phyloP scores from a whole-genome alignment of 352 stramenopile species.

The Globisporangium parvum region DNA sequence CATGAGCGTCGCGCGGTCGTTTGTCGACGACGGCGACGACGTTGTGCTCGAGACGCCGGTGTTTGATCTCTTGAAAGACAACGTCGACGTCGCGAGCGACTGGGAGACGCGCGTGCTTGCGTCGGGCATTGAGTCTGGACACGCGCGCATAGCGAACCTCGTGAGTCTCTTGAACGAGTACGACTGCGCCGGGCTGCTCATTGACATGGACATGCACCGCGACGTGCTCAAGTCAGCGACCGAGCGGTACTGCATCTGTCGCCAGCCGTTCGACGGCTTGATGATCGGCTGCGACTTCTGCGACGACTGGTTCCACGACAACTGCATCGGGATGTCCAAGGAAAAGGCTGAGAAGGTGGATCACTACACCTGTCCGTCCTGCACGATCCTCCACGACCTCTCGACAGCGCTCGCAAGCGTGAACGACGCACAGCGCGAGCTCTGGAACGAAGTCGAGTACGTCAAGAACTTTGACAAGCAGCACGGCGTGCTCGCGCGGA shows the following conservation, averaged over 20 bases:
- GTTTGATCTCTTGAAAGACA: constrained; percentile 76
- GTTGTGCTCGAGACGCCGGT: constrained; percentile 67
- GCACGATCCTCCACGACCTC: constrained; percentile 88
- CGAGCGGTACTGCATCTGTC: constrained; percentile 88
- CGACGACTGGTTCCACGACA: constrained; percentile 89
- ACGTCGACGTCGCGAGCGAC: constrained; percentile 67
- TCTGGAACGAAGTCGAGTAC: constrained; percentile 81
- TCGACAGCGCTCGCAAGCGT: constrained; percentile 47
- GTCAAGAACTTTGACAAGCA: constrained; percentile 83
- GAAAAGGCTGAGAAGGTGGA: constrained; percentile 94
- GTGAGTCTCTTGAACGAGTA: constrained; percentile 77
- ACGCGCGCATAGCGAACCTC: constrained; percentile 68
- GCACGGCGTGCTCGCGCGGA: constrained; percentile 57
- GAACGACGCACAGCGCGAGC: constrained; percentile 52
- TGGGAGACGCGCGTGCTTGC: constrained; percentile 74
- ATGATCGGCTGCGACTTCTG: constrained; percentile 89
- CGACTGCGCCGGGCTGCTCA: constrained; percentile 61
- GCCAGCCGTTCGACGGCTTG: constrained; percentile 85
- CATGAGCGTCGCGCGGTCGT: constrained; percentile 42
- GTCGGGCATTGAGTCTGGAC: constrained; percentile 72
- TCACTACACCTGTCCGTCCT: constrained; percentile 93
- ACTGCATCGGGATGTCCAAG: constrained; percentile 87
- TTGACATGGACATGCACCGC: constrained; percentile 85
- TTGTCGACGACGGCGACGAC: constrained; percentile 81
- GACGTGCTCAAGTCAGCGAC: constrained; percentile 90